Base-by-base conservation (phyloP, 768 basidiomycete species). In the Amanita jacksonii region DNA sequence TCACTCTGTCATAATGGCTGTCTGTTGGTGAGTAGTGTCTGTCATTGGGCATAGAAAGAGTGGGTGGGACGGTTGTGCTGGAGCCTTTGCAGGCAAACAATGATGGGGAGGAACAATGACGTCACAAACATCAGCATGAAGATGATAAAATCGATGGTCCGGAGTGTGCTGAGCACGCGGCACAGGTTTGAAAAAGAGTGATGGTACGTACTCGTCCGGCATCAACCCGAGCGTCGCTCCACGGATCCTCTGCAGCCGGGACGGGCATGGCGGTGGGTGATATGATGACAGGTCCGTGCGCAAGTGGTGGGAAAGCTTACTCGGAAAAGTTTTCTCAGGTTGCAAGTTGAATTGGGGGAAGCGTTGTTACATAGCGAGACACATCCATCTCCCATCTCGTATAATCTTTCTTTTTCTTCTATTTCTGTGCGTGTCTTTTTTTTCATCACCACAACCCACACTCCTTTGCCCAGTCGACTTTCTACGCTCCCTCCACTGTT, bases 361-460 rank as follows among this genome's bases (percentile, higher is more conserved):
- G 44, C 44, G 44, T 38, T 38, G 31, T 43, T 43, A 43, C 41
- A 43, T 43, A 38, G 36, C 44, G 44, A 38, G 44, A 45, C 44
- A n/a, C n/a, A n/a, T n/a, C n/a, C n/a, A 45, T 38, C 44, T 45
- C 44, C 36, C 27, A 28, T 45, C n/a, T n/a, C n/a, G n/a, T n/a
- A n/a, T n/a, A n/a, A 45, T 45, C 50, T 55, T 37, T 35, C 37
- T 34, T 50, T 52, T 41, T 30, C 49, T 53, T 53, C 54, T 49
- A 25, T 47, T 45, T 57, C 54, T 51, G 59, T 62, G 56, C 57
- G 58, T 62, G 56, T 58, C 52, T 60, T 57, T 57, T 57, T 55
- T 49, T 57, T 52, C 41, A 45, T 45, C 44, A 38, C 43, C 43
- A 44, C 41, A 52, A 53, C 48, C 52, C 50, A 56, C 54, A 56